Evolutionary conservation across 768 basidiomycete species (phyloP), one percentile per base, ranked within the genome.

Genomic region (Leccinellum albellum): DNA sequence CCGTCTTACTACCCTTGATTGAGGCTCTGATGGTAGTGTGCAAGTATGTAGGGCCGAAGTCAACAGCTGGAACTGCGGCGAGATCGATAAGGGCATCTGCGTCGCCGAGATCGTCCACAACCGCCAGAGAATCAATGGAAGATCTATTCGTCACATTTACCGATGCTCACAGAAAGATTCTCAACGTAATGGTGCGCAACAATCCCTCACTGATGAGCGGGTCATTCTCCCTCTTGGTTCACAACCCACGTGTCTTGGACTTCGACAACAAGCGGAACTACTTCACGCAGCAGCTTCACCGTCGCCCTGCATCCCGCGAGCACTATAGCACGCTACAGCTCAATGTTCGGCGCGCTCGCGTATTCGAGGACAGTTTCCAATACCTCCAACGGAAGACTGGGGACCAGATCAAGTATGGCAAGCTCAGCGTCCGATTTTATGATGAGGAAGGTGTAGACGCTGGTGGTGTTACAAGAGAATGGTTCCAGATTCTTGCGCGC

Each of bases 251-350:
- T 29, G 94, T 98, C 23, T 82, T 99, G 55, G 97, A 98, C 78
- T 98, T 98, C 69, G 97, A 98, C 79, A 98, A 98, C 85, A 99
- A 99, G 77, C 86, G 97, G 33, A 96, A 95, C 67, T 95, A 93
- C 75, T 94, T 94, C 76, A 87, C 82, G 44, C 94, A 96, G 70
- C 93, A 95, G 69, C 79, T 97, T 8, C 94, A 94, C 68, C 86
- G 88, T 45, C 86, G 92, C 9, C 87, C 87, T 17, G 84, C 88
- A 63, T 76, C 79, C 13, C 83, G 94, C 40, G 91, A 94, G 65
- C 91, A 93, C 61, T 83, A 91, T 58, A 78, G 82, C 33, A 91
- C 93, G 0, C 75, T 97, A 50, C 92, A 93, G 67, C 77, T 97
- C 62, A 95, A 93, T 62, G 89, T 97, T 57, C 89, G 94, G 35